Percentiles rank a stretch among this genome's conserved stretches.
These are phyloP conservation scores for Chalaropsis ovoidea DNA, from an alignment of 2,329 filamentous ascomycete genomes.

Conservation along the genomic window DNA sequence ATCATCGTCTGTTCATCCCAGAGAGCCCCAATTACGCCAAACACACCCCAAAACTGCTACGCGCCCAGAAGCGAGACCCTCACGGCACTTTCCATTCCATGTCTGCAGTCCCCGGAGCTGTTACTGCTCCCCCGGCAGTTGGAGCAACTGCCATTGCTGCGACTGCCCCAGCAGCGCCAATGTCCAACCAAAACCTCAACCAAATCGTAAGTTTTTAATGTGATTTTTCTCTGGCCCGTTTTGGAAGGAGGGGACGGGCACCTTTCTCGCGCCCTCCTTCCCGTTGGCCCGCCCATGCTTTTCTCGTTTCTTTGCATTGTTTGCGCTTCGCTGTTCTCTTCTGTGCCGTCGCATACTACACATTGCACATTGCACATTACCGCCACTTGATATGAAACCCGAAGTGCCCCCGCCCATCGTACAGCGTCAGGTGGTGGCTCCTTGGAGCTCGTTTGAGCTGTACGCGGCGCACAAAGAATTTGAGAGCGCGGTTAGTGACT, in stretches of 20 bases:
- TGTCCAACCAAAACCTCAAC: constrained; percentile 84
- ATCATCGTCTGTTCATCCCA: background rate
- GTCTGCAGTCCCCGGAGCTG: constrained; percentile 26
- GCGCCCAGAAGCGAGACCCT: background rate
- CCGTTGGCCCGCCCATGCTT: background rate
- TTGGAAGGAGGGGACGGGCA: background rate
- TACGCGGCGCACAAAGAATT: background rate
- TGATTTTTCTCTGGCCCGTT: background rate
- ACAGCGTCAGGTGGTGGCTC: background rate
- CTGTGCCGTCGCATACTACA: background rate
- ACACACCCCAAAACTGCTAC: background rate
- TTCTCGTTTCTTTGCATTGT: background rate
- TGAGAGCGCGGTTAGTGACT: background rate
- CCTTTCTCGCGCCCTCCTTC: background rate
- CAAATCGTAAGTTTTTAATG: constrained; percentile 67
- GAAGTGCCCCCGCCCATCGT: background rate
- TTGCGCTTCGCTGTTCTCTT: background rate
- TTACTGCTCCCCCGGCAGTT: constrained; percentile 26
- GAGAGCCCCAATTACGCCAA: background rate
- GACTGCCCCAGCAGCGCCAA: constrained; percentile 32
- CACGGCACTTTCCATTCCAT: background rate
- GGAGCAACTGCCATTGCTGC: constrained; percentile 29
- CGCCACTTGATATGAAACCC: background rate
- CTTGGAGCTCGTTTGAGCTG: no score
- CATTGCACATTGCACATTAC: background rate